These are phyloP conservation scores for Fusarium sp. DNA, from an alignment of 2,329 filamentous ascomycete species.

Conservation along the genomic window DNA sequence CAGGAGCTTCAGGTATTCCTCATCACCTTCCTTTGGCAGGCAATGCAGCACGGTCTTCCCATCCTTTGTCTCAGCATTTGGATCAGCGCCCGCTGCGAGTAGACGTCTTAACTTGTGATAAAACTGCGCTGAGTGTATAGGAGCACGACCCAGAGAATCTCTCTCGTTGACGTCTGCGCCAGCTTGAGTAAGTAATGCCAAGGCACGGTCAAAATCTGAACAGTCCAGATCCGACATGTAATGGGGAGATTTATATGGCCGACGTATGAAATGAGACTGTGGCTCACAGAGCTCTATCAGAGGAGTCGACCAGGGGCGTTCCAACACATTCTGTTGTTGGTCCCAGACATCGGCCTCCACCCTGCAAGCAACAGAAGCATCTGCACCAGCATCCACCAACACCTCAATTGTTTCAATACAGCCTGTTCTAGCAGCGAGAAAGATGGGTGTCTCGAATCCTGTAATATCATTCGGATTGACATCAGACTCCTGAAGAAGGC, in stretches of 20 bases:
- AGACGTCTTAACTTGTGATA: slow-evolving; percentile 24
- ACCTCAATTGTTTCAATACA: slow-evolving; percentile 34
- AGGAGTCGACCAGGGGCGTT: neutral
- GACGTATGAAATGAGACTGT: neutral
- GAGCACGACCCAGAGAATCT: slow-evolving; percentile 20
- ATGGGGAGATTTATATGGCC: too few species aligned
- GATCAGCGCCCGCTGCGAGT: slow-evolving; percentile 42
- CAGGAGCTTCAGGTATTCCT: slow-evolving; percentile 37
- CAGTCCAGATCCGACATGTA: neutral
- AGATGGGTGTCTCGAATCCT: slow-evolving; percentile 40
- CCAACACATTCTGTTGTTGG: neutral
- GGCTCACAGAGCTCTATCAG: neutral
- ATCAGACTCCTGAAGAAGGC: slow-evolving; percentile 47
- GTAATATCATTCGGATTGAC: slow-evolving; percentile 48
- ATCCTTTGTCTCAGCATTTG: slow-evolving; percentile 23
- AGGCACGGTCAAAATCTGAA: slow-evolving; percentile 7
- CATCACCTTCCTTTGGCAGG: slow-evolving; percentile 14
- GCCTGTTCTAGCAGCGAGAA: slow-evolving; percentile 5
- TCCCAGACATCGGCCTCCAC: neutral
- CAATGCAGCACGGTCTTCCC: slow-evolving; percentile 27
- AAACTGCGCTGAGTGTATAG: slow-evolving; percentile 32
- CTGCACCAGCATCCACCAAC: slow-evolving; percentile 49
- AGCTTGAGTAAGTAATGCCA: slow-evolving; percentile 38
- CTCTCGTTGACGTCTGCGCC: slow-evolving; percentile 41
- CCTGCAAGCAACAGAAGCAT: slow-evolving; percentile 40